A percentile compares a stretch with the other conserved stretches of the same genome.
Conservation (phyloP, 192 early-diverging fungal species). For the Lobosporangium transversale region DNA sequence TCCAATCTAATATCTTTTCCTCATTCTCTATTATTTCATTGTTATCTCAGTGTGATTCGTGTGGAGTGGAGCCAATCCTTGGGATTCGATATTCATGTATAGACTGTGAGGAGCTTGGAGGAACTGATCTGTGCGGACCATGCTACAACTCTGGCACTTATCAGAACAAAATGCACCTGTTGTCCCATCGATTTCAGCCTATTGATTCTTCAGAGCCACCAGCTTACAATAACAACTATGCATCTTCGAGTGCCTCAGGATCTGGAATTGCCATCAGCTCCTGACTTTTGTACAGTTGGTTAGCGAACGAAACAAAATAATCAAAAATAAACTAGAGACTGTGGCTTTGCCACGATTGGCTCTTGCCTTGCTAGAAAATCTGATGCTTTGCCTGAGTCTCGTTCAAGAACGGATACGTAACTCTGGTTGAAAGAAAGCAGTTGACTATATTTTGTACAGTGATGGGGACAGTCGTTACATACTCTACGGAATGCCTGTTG, state of each 20-base stretch:
- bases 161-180: slow-evolving; percentile 28
- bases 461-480: too few species aligned
- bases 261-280: too few species aligned
- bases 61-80: slow-evolving; percentile 76
- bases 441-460: too few species aligned
- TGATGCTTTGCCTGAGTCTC: too few species aligned
- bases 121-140: slow-evolving; percentile 75
- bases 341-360: too few species aligned
- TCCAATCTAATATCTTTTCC: neutral
- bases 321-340: too few species aligned
- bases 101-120: slow-evolving; percentile 67
- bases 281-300: too few species aligned
- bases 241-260: slow-evolving; percentile 24
- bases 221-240: slow-evolving; percentile 15
- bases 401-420: too few species aligned
- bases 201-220: slow-evolving; percentile 28
- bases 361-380: too few species aligned
- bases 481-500: too few species aligned
- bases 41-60: slow-evolving; percentile 69
- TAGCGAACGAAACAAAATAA: too few species aligned
- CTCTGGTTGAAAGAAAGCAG: too few species aligned
- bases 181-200: slow-evolving; percentile 46
- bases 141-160: slow-evolving; percentile 65
- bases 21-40: slow-evolving; percentile 1
- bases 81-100: slow-evolving; percentile 75